These are phyloP conservation scores for Xerocomus potaroensis DNA, from an alignment of 768 basidiomycete species.

Conservation along the genomic window DNA sequence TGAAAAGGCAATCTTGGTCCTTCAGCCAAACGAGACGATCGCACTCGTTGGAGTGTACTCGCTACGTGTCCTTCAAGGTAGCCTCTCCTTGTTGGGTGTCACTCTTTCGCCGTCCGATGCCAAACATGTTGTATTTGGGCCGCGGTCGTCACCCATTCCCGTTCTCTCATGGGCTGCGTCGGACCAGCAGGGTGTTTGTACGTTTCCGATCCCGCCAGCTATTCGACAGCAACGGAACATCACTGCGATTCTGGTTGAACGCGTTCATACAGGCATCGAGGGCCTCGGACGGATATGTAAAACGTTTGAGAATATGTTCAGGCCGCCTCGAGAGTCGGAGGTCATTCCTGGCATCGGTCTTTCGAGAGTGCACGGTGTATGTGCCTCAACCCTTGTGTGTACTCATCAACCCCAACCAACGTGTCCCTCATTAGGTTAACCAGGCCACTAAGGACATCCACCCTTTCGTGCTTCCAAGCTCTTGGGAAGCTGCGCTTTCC, in stretches of 20 bases:
- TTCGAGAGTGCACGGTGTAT: conserved; percentile 46
- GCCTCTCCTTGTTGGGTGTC: conserved; percentile 51
- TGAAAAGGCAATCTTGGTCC: conserved; percentile 34
- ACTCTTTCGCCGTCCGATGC: no score
- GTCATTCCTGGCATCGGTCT: conserved; percentile 39
- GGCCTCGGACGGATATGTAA: conserved; percentile 60
- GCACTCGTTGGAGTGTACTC: conserved; percentile 66
- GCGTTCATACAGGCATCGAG: conserved; percentile 57
- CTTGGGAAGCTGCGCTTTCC: conserved; percentile 33
- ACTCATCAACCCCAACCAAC: conserved; percentile 13
- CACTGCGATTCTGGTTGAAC: conserved; percentile 54
- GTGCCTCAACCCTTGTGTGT: conserved; percentile 11
- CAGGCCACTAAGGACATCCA: conserved; percentile 27
- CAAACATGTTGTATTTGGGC: no score
- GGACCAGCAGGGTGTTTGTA: conserved; percentile 9
- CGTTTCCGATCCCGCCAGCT: conserved; percentile 9
- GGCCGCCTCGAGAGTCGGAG: conserved; percentile 36
- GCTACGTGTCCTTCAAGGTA: conserved; percentile 59
- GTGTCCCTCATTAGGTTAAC: conserved; percentile 19
- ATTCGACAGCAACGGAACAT: conserved; percentile 14
- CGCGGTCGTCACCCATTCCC: no score
- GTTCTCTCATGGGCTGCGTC: conserved; percentile 23
- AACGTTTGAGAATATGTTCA: conserved; percentile 61
- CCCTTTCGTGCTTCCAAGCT: conserved; percentile 34
- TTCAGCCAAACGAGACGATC: conserved; percentile 49